phyloP scores from a whole-genome alignment of 148 eudicot species.

The Limonium bicolor region DNA sequence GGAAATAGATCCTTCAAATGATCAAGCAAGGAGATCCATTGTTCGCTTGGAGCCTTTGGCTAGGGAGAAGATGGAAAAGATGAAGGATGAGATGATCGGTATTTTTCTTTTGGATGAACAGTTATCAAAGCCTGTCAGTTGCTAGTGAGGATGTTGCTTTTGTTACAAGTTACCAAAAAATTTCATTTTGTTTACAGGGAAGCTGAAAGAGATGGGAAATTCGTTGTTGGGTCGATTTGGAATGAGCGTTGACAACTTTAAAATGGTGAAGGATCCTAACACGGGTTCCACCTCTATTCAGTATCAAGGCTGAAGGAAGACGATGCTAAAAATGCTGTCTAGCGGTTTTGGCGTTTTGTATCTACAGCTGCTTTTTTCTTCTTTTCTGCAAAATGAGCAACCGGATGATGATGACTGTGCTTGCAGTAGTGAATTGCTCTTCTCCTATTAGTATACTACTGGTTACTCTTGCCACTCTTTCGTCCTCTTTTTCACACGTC shows the following conservation, averaged over 20 bases:
- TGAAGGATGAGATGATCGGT: slow-evolving; percentile 99
- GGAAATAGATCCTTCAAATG: slow-evolving; percentile 74
- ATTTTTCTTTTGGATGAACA: slow-evolving; percentile 1
- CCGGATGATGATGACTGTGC: too few species aligned
- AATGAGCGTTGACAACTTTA: slow-evolving; percentile 92
- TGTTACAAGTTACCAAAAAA: not conserved
- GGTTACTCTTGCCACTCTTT: too few species aligned
- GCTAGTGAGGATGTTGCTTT: not conserved
- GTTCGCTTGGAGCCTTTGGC: slow-evolving; percentile 82
- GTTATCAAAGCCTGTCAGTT: not conserved
- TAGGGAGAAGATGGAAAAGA: slow-evolving; percentile 72
- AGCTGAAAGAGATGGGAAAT: slow-evolving; percentile 84
- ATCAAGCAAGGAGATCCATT: slow-evolving; percentile 65
- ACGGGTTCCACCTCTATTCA: slow-evolving; percentile 85
- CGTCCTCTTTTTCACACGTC: too few species aligned
- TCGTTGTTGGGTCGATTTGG: slow-evolving; percentile 83
- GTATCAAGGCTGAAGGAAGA: too few species aligned
- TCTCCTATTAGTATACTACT: too few species aligned
- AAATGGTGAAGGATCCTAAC: slow-evolving; percentile 86
- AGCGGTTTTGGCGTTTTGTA: too few species aligned
- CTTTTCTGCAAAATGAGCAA: too few species aligned
- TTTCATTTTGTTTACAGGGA: slow-evolving; percentile 29
- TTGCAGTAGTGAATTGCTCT: too few species aligned
- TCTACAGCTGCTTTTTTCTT: too few species aligned
- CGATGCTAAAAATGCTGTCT: too few species aligned